Evolutionary conservation across 176 grass and related monocot genomes (phyloP).

Genomic region (Oryza meridionalis): DNA sequence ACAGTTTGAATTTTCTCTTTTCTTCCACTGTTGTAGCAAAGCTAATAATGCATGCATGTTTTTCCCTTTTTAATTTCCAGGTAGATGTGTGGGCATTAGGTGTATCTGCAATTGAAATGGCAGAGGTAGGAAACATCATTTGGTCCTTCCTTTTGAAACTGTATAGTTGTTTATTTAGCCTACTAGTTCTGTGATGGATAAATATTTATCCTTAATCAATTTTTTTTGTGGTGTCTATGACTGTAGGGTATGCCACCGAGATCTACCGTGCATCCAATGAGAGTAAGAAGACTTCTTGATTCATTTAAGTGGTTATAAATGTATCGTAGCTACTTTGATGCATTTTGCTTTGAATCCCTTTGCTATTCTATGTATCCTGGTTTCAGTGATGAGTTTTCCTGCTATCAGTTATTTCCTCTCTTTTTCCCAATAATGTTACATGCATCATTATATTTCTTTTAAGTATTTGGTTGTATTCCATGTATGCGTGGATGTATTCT

Average conservation of each 20-base stretch:
- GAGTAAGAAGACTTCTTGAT: slow-evolving; percentile 64
- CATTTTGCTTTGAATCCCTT: slow-evolving; percentile 12
- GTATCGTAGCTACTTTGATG: slow-evolving; percentile 26
- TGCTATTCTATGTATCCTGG: background rate
- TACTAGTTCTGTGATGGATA: background rate
- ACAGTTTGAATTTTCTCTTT: slow-evolving; percentile 20
- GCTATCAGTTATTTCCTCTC: slow-evolving; percentile 27
- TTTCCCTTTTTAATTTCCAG: slow-evolving; percentile 42
- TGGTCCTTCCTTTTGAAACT: slow-evolving; percentile 45
- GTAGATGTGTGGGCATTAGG: slow-evolving; percentile 99
- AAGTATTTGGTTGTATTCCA: slow-evolving; percentile 21
- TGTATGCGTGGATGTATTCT: background rate
- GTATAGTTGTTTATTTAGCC: background rate
- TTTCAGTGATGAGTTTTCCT: background rate
- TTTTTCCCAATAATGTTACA: slow-evolving; percentile 8
- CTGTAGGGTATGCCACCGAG: slow-evolving; percentile 93
- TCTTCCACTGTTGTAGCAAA: slow-evolving; percentile 32
- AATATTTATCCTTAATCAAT: slow-evolving; percentile 29
- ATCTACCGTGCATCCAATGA: slow-evolving; percentile 98
- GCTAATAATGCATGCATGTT: slow-evolving; percentile 26
- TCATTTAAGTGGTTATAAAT: slow-evolving; percentile 16
- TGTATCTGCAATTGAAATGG: slow-evolving; percentile 99
- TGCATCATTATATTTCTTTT: background rate
- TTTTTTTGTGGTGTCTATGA: slow-evolving; percentile 39
- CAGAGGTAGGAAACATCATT: slow-evolving; percentile 68